Conservation (phyloP, 768 basidiomycete species). For the Phylloporus rhodoxanthus region DNA sequence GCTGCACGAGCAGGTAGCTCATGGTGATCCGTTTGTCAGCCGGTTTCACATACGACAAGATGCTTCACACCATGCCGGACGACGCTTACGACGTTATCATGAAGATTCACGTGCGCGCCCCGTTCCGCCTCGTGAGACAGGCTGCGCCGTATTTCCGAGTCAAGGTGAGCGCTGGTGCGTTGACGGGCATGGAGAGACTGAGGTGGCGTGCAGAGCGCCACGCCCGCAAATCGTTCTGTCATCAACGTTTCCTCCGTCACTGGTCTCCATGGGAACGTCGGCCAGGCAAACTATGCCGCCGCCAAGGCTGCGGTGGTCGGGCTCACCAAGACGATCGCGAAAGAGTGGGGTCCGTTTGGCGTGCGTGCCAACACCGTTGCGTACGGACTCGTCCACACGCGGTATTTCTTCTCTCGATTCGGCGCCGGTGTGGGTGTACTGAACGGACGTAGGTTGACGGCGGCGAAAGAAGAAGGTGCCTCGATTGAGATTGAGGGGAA, state of each 20-base stretch:
- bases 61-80: conserved; percentile 84
- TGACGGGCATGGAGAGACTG: background rate
- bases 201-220: conserved; percentile 37
- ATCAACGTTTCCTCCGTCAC: conserved; percentile 77
- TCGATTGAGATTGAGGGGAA: conserved; percentile 77
- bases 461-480: conserved; percentile 70
- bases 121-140: conserved; percentile 78
- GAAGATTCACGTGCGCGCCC: conserved; percentile 81
- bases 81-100: conserved; percentile 77
- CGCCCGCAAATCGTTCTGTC: conserved; percentile 65
- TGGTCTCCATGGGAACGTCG: conserved; percentile 85
- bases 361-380: conserved; percentile 81
- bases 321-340: conserved; percentile 79
- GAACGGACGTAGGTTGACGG: conserved; percentile 52
- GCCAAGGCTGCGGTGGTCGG: conserved; percentile 76
- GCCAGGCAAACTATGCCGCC: conserved; percentile 77
- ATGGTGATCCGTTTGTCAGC: conserved; percentile 32
- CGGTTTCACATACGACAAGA: conserved; percentile 79
- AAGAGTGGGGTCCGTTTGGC: conserved; percentile 82
- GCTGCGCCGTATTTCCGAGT: conserved; percentile 82
- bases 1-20: background rate
- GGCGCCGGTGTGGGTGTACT: background rate
- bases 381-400: conserved; percentile 70
- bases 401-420: conserved; percentile 35
- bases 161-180: conserved; percentile 39